phyloP scores from a whole-genome alignment of 495 filamentous ascomycete genomes.

The Daldinia loculata region DNA sequence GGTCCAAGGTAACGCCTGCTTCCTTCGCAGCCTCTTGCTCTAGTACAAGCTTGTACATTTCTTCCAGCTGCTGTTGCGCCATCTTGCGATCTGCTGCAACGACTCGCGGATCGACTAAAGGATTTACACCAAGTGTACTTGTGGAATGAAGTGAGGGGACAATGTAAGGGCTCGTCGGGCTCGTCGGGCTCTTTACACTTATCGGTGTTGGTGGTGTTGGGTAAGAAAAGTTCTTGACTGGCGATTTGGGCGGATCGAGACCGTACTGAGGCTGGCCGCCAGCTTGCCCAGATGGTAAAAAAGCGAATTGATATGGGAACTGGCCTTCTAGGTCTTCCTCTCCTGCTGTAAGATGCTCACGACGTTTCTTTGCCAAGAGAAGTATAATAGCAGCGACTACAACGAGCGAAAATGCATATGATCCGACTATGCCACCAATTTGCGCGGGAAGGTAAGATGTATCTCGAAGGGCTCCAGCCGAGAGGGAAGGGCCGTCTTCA shows the following conservation, averaged over 20 bases:
- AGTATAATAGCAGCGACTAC: conserved; percentile 73
- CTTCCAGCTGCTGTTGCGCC: conserved; percentile 82
- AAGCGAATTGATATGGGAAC: conserved; percentile 47
- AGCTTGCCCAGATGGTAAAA: conserved; percentile 40
- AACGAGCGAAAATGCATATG: conserved; percentile 78
- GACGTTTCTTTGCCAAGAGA: conserved; percentile 53
- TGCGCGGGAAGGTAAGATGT: conserved; percentile 72
- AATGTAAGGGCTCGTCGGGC: conserved; percentile 63
- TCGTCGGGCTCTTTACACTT: conserved; percentile 59
- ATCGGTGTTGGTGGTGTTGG: conserved; percentile 53
- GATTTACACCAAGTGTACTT: conserved; percentile 53
- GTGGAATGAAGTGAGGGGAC: conserved; percentile 57
- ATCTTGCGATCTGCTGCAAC: conserved; percentile 75
- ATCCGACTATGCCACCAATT: conserved; percentile 79
- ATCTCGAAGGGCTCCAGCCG: conserved; percentile 64
- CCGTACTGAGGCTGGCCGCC: conserved; percentile 27
- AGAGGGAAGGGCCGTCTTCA: conserved; percentile 65
- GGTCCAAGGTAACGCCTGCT: conserved; percentile 48
- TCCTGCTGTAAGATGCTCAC: conserved; percentile 50
- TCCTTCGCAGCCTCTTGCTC: conserved; percentile 81
- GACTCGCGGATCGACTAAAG: conserved; percentile 74
- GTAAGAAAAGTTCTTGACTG: conserved; percentile 59
- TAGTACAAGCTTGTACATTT: conserved; percentile 91
- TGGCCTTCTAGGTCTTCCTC: conserved; percentile 42
- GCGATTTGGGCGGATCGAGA: conserved; percentile 46